Conservation (phyloP, 2,329 filamentous ascomycete species). For the Diaporthe citriasiana region DNA sequence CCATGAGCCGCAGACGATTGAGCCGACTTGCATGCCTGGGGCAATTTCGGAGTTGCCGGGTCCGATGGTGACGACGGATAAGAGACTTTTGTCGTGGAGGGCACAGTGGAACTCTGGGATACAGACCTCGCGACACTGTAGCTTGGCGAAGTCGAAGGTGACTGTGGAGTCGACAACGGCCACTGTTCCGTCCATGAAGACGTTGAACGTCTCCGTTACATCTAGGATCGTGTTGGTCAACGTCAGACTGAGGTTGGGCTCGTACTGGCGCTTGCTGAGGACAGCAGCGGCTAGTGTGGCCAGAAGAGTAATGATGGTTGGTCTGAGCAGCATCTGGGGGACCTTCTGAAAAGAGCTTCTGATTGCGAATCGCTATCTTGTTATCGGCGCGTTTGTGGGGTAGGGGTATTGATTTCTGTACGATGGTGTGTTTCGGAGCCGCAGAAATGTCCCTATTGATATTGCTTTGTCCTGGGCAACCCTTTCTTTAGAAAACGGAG, state of each 20-base stretch:
- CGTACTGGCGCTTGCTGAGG: neutral
- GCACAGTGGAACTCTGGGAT: conserved; percentile 27
- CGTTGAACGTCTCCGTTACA: neutral
- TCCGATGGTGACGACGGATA: neutral
- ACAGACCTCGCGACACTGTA: neutral
- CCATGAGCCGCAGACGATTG: neutral
- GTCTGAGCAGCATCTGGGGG: neutral
- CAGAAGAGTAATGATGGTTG: neutral
- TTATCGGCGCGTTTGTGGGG: too few species aligned
- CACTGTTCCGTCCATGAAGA: neutral
- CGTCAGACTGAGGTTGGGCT: neutral
- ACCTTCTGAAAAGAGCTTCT: too few species aligned
- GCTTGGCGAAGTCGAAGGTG: neutral
- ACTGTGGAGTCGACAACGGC: neutral
- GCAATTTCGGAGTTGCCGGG: neutral
- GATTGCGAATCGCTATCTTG: neutral
- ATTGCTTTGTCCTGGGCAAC: neutral
- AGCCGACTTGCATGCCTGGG: neutral
- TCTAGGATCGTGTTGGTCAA: conserved; percentile 4
- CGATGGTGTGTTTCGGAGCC: neutral
- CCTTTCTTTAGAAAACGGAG: too few species aligned
- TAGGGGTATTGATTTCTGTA: neutral
- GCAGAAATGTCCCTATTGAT: neutral
- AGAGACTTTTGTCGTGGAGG: neutral
- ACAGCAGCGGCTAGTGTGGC: neutral